A percentile compares a stretch with the other conserved stretches of the same genome.
Evolutionary conservation across 2,329 filamentous ascomycete species (phyloP).

Genomic region (Hypoxylon sp.): DNA sequence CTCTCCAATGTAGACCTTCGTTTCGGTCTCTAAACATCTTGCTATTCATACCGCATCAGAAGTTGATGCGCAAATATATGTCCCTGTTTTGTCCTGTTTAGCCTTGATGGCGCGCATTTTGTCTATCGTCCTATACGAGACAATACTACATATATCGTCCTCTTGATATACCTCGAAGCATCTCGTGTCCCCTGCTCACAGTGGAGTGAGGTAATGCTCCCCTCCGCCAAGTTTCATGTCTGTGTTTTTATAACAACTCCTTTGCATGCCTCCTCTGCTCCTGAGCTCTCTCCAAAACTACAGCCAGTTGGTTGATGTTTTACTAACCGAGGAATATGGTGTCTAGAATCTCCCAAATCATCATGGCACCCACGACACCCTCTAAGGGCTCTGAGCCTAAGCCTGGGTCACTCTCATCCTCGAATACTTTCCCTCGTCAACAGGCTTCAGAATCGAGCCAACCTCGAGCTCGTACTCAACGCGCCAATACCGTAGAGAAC

Average conservation of each 20-base stretch:
- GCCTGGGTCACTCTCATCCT: conserved; percentile 48
- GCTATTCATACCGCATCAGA: conserved; percentile 3
- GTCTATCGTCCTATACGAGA: conserved; percentile 34
- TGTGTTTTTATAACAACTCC: conserved; percentile 24
- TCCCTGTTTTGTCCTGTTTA: conserved; percentile 14
- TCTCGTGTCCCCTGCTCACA: conserved; percentile 27
- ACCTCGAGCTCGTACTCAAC: conserved; percentile 57
- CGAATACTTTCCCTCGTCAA: conserved; percentile 50
- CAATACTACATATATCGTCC: conserved; percentile 29
- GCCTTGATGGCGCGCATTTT: conserved; percentile 37
- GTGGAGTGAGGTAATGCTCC: conserved; percentile 39
- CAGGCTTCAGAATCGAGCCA: conserved; percentile 52
- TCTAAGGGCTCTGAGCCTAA: conserved; percentile 50
- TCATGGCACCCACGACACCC: conserved; percentile 49
- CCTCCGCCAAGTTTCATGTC: conserved; percentile 37
- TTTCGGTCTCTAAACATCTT: background rate
- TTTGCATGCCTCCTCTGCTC: background rate
- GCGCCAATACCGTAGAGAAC: conserved; percentile 64
- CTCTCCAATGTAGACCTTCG: background rate
- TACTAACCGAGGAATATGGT: conserved; percentile 10
- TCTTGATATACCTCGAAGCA: conserved; percentile 30
- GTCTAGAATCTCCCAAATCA: conserved; percentile 33
- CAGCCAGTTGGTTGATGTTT: background rate
- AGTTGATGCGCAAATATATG: conserved; percentile 19
- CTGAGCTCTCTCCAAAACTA: conserved; percentile 24